phyloP scores from a whole-genome alignment of 2,329 filamentous ascomycete genomes.

The Stachybotrys chlorohalonatus region DNA sequence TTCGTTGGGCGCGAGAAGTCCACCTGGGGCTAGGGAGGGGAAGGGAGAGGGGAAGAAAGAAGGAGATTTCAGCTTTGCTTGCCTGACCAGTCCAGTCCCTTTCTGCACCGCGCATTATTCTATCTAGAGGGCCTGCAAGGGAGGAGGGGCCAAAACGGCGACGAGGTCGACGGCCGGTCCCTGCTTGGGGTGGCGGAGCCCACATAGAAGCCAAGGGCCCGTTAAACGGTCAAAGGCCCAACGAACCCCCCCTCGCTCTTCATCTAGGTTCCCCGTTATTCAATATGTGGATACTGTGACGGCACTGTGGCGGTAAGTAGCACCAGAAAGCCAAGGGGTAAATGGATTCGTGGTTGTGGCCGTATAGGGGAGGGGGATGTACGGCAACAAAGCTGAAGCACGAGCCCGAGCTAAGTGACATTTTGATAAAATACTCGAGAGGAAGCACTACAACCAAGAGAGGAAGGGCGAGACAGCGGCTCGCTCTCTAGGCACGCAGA shows the following conservation, averaged over 20 bases:
- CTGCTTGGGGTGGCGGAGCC: background rate
- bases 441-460: too few relatives aligned
- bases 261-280: background rate
- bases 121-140: background rate
- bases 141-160: background rate
- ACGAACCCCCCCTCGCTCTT: background rate
- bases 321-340: background rate
- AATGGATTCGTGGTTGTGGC: too few relatives aligned
- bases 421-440: too few relatives aligned
- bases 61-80: background rate
- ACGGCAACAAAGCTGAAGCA: too few relatives aligned
- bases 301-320: background rate
- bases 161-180: background rate
- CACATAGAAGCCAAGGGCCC: background rate
- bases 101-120: background rate
- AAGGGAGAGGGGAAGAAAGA: background rate
- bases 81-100: background rate
- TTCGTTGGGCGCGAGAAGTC: background rate
- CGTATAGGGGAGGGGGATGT: too few relatives aligned
- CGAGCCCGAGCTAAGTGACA: too few relatives aligned
- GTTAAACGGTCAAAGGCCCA: background rate
- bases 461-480: too few relatives aligned
- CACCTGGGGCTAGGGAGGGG: background rate
- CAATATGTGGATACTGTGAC: background rate
- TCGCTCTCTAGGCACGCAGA: too few relatives aligned